phyloP scores from a whole-genome alignment of 129 eudicot species.

The Flaveria robusta region DNA sequence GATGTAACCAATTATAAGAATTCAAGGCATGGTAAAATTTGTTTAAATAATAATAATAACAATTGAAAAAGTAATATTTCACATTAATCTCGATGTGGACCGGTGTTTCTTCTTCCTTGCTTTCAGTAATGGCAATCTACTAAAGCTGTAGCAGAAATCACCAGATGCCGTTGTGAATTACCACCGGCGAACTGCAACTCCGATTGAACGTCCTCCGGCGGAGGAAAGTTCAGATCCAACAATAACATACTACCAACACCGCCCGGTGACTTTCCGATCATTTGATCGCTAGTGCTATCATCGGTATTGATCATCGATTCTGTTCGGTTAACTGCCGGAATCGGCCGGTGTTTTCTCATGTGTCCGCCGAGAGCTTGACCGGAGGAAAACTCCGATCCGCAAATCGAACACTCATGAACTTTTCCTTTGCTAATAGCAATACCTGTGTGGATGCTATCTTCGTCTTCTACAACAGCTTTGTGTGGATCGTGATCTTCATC shows the following conservation, averaged over 20 bases:
- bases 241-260: conserved; percentile 34
- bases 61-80: conserved; percentile 35
- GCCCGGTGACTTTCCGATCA: conserved; percentile 5
- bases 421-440: conserved; percentile 11
- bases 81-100: conserved; percentile 26
- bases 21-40: neutral
- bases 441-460: neutral
- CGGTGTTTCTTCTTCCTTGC: neutral
- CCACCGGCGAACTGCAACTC: conserved; percentile 36
- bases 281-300: neutral
- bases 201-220: conserved; percentile 42
- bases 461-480: conserved; percentile 27
- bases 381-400: conserved; percentile 79
- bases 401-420: conserved; percentile 81
- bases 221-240: conserved; percentile 89
- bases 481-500: conserved; percentile 24
- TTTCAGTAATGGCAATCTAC: conserved; percentile 73
- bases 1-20: neutral
- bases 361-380: conserved; percentile 97
- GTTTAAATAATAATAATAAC: conserved; percentile 30
- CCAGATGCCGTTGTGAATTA: conserved; percentile 24
- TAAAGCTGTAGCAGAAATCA: conserved; percentile 59
- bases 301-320: neutral
- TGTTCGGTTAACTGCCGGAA: conserved; percentile 21
- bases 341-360: conserved; percentile 77